Evolutionary conservation across 495 filamentous ascomycete genomes (phyloP).

Genomic region (Penicillium pulvis): DNA sequence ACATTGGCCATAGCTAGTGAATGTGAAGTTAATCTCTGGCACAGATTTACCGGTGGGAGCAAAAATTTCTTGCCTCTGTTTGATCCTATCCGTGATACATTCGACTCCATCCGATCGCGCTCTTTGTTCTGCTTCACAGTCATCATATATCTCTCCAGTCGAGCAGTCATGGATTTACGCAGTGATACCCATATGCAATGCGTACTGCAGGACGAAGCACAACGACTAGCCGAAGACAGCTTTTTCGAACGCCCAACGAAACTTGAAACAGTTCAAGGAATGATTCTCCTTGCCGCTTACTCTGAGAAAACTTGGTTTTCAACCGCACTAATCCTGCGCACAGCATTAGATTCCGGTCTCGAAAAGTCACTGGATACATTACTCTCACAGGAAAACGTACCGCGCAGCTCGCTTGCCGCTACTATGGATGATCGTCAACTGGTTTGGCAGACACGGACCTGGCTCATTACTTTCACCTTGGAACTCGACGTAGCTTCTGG

Average conservation of each 20-base stretch:
- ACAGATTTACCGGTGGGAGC: constrained; percentile 41
- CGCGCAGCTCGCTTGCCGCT: constrained; percentile 43
- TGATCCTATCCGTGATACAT: constrained; percentile 47
- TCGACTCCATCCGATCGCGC: constrained; percentile 45
- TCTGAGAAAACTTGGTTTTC: constrained; percentile 52
- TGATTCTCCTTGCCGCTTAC: constrained; percentile 47
- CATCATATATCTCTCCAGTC: constrained; percentile 45
- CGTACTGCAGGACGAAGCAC: constrained; percentile 48
- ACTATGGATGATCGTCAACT: constrained; percentile 44
- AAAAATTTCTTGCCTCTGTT: constrained; percentile 45
- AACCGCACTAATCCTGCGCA: constrained; percentile 45
- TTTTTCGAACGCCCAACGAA: constrained; percentile 48
- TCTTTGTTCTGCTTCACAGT: constrained; percentile 49
- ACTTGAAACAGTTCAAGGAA: constrained; percentile 46
- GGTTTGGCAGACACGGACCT: constrained; percentile 46
- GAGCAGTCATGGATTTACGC: constrained; percentile 40
- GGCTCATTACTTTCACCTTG: constrained; percentile 46
- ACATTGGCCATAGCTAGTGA: background rate
- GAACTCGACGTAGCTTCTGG: constrained; percentile 47
- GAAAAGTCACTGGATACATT: constrained; percentile 46
- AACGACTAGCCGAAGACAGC: constrained; percentile 45
- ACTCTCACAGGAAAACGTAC: constrained; percentile 36
- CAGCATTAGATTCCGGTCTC: constrained; percentile 43
- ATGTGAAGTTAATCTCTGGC: constrained; percentile 2
- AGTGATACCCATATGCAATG: constrained; percentile 44